Conservation (phyloP, 1,139 yeast genomes). For the Taphrina deformans region DNA sequence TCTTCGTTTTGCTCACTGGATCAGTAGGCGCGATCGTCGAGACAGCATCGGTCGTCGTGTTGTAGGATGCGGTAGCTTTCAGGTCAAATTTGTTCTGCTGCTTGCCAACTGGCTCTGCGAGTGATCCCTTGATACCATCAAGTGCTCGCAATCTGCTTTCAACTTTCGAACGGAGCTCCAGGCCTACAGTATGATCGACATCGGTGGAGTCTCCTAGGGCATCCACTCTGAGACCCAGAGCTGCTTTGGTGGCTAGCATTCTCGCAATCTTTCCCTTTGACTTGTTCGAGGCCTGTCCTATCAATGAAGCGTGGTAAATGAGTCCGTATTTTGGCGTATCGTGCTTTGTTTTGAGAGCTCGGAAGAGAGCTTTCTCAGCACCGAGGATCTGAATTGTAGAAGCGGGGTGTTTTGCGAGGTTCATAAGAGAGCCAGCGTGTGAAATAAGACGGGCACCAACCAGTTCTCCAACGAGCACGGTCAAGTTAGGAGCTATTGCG, state of each 20-base stretch:
- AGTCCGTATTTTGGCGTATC: slow-evolving; percentile 98
- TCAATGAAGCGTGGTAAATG: slow-evolving; percentile 93
- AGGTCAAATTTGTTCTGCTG: slow-evolving; percentile 71
- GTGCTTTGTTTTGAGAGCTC: slow-evolving; percentile 97
- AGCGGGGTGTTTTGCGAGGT: slow-evolving; percentile 96
- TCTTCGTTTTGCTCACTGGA: slow-evolving; percentile 39
- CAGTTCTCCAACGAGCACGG: slow-evolving; percentile 95
- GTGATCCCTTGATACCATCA: slow-evolving; percentile 70
- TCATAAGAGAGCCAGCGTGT: slow-evolving; percentile 96
- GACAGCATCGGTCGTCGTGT: slow-evolving; percentile 83
- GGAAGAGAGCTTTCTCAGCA: slow-evolving; percentile 97
- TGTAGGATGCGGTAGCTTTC: slow-evolving; percentile 81
- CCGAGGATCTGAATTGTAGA: slow-evolving; percentile 97
- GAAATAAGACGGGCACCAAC: slow-evolving; percentile 98
- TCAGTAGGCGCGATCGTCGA: slow-evolving; percentile 43
- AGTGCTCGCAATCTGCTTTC: slow-evolving; percentile 91
- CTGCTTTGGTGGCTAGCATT: slow-evolving; percentile 97
- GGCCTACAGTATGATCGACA: slow-evolving; percentile 91
- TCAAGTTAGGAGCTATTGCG: slow-evolving; percentile 95
- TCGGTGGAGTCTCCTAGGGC: slow-evolving; percentile 96
- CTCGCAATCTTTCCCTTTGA: slow-evolving; percentile 99
- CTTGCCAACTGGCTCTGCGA: slow-evolving; percentile 41
- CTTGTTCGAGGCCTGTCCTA: slow-evolving; percentile 94
- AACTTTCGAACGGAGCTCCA: slow-evolving; percentile 87
- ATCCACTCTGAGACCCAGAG: slow-evolving; percentile 93